Conservation (phyloP, 106 monocot genomes). For the Acanthochlamys bracteata region DNA sequence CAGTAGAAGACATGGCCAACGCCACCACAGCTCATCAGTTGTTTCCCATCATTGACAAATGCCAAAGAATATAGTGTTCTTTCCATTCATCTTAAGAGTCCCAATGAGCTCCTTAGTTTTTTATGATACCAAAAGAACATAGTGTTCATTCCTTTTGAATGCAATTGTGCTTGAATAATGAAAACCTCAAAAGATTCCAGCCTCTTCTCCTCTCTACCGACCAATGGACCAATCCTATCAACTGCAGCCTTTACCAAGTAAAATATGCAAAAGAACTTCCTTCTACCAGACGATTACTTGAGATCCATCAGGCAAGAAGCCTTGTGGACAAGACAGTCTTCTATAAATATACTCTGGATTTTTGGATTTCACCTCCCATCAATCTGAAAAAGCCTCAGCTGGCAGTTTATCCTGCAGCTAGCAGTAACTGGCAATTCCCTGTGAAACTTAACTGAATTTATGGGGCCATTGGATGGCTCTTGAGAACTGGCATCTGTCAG, state of each 20-base stretch:
- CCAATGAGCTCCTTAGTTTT: slow-evolving; percentile 79
- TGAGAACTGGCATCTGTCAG: slow-evolving; percentile 62
- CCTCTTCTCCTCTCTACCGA: slow-evolving; percentile 81
- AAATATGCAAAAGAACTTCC: slow-evolving; percentile 80
- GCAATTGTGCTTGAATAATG: slow-evolving; percentile 78
- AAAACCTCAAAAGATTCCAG: slow-evolving; percentile 78
- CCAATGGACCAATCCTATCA: slow-evolving; percentile 69
- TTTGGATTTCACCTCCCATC: slow-evolving; percentile 80
- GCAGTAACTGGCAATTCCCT: slow-evolving; percentile 67
- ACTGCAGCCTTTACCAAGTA: slow-evolving; percentile 66
- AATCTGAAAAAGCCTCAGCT: slow-evolving; percentile 75
- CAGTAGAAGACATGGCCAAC: slow-evolving; percentile 89
- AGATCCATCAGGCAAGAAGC: slow-evolving; percentile 82
- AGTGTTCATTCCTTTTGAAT: slow-evolving; percentile 76
- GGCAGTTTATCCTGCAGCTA: slow-evolving; percentile 55
- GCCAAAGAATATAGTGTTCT: slow-evolving; percentile 55
- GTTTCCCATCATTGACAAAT: slow-evolving; percentile 55
- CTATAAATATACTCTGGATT: slow-evolving; percentile 63
- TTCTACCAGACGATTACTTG: slow-evolving; percentile 74
- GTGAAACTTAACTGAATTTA: slow-evolving; percentile 85
- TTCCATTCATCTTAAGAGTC: slow-evolving; percentile 93
- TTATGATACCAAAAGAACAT: slow-evolving; percentile 71
- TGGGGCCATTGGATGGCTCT: slow-evolving; percentile 53
- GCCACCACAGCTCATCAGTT: slow-evolving; percentile 66
- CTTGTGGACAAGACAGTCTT: slow-evolving; percentile 70